Evolutionary conservation across 1,284 basidiomycete species (phyloP).

Genomic region (Agroathelia rolfsii): DNA sequence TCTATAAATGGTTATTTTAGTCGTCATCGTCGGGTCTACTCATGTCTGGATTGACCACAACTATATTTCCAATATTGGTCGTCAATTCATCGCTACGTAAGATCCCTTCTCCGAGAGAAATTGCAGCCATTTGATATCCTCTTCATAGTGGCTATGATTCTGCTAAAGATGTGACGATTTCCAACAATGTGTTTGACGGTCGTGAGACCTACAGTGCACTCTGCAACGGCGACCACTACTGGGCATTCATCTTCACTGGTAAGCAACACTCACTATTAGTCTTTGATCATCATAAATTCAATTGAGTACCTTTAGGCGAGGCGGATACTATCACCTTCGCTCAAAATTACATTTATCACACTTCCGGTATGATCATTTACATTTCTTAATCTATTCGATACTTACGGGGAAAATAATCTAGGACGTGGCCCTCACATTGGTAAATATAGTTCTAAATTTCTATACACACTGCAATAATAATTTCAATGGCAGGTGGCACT

Average conservation of each 20-base stretch:
- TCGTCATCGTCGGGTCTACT: constrained; percentile 15
- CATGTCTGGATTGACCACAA: constrained; percentile 14
- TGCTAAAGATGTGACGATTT: constrained; percentile 15
- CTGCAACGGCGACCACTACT: constrained; percentile 13
- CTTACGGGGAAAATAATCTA: constrained; percentile 7
- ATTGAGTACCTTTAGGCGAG: not conserved
- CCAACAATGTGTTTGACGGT: constrained; percentile 19
- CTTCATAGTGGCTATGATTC: constrained; percentile 14
- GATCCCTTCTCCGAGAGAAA: not conserved
- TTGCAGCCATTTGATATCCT: no score
- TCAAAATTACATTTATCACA: constrained; percentile 14
- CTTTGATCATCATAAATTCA: constrained; percentile 14
- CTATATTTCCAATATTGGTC: constrained; percentile 18
- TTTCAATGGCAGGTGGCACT: constrained; percentile 10
- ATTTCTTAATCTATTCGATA: not conserved
- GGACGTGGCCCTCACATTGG: constrained; percentile 14
- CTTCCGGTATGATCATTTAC: constrained; percentile 1
- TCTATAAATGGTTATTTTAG: constrained; percentile 18
- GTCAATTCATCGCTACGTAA: constrained; percentile 20
- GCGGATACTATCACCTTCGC: constrained; percentile 19
- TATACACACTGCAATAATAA: no score
- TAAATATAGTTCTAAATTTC: no score
- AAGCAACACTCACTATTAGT: constrained; percentile 15
- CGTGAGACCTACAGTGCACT: constrained; percentile 15
- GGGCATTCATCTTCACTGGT: constrained; percentile 5